Base-by-base conservation (phyloP, 2,329 filamentous ascomycete species). In the Triangularia setosa region DNA sequence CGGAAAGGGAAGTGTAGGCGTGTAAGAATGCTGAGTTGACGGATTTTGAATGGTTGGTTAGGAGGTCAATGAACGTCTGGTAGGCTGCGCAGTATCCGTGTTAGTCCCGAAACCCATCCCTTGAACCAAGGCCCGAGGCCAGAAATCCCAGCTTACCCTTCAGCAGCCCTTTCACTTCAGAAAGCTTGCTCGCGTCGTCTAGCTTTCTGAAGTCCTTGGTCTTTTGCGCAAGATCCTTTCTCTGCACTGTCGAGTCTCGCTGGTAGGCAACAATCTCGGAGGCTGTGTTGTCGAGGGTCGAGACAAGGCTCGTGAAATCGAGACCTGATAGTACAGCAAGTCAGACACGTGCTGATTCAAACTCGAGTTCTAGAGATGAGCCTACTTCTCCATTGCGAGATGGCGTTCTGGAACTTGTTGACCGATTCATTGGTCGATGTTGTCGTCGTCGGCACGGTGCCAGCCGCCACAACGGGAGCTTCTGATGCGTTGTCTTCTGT, bases 171-270 rank as follows among this genome's bases (percentile, higher is more conserved):
- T 98, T 99, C 80, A 96, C 88, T 76, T 99, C 95, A 4, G 83
- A 82, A 61, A 99, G 79, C 77, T 98, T 99, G 63, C 86, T 87
- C 11, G 90, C 81, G 81, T 99, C 93, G 71, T 98, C 94, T 11
- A 96, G 84, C 76, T 97, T 98, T 66, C 93, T 85, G 72, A 98
- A 99, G 72, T 98, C 94, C 74, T 99, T 99, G 0, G 95, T 99
- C 83, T 97, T 98, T 75, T 97, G 93, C n/a, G 96, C 95, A 21
- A 99, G 82, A 66, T 99, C 96, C 75, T 99, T 99, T 61, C 95
- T 86, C 76, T 99, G 94, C 0, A 97, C 89, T 4, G 97, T 90
- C n/a, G 94, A 92, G 77, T 98, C 95, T 72, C 93, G 87, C 75
- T 99, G 96, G 75, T 96, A 93, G 57, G 90, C 82, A 60, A 98